A percentile compares a stretch with the other conserved stretches of the same genome.
Evolutionary conservation across 2,329 filamentous ascomycete species (phyloP).

Genomic region (Xylaria sp.): DNA sequence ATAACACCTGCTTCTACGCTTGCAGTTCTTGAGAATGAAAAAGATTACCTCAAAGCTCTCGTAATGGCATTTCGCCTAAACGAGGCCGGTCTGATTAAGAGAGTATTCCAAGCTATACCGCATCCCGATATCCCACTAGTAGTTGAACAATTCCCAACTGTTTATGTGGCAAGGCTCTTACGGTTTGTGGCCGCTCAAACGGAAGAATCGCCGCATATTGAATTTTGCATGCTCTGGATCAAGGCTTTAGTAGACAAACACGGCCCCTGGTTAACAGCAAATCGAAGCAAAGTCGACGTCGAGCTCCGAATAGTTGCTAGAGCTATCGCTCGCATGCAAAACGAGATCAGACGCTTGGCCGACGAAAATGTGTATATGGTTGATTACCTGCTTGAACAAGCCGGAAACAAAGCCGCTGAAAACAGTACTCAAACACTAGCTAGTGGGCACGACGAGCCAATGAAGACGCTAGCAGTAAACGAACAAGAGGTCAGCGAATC

Average conservation of each 20-base stretch:
- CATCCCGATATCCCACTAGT: slow-evolving; percentile 79
- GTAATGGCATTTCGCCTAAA: slow-evolving; percentile 98
- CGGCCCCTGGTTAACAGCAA: slow-evolving; percentile 85
- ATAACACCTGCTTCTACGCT: slow-evolving; percentile 91
- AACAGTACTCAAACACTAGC: slow-evolving; percentile 28
- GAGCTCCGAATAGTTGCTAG: slow-evolving; percentile 86
- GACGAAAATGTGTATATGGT: slow-evolving; percentile 92
- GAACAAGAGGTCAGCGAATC: slow-evolving; percentile 37
- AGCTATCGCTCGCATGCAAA: slow-evolving; percentile 81
- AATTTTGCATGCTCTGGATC: slow-evolving; percentile 95
- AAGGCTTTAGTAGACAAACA: slow-evolving; percentile 84
- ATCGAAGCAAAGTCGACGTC: slow-evolving; percentile 80
- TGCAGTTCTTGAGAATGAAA: slow-evolving; percentile 71
- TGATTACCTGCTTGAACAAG: slow-evolving; percentile 77
- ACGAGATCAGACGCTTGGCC: slow-evolving; percentile 83
- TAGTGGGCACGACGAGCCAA: slow-evolving; percentile 38
- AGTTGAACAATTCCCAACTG: slow-evolving; percentile 80
- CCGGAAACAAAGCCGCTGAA: slow-evolving; percentile 43
- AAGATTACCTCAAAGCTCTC: slow-evolving; percentile 89
- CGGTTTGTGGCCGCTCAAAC: slow-evolving; percentile 89
- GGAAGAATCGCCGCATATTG: slow-evolving; percentile 90
- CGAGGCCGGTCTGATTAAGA: slow-evolving; percentile 81
- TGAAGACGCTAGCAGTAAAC: slow-evolving; percentile 43
- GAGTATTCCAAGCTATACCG: slow-evolving; percentile 87
- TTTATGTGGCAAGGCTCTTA: slow-evolving; percentile 87